Base-by-base conservation (phyloP, 345 rosid genomes). In the Lumnitzera racemosa region DNA sequence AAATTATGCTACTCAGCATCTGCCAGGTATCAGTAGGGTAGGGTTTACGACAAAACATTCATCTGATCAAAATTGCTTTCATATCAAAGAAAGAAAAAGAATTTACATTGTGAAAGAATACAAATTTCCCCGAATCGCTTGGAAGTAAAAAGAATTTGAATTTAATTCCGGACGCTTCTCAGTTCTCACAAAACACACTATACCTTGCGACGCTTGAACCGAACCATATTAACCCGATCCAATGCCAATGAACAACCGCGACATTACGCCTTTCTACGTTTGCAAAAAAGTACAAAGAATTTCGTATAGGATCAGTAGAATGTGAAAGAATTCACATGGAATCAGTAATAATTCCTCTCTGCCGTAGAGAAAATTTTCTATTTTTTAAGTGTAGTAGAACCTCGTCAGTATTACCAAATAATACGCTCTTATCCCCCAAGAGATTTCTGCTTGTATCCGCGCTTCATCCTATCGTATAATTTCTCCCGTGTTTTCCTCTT, bases 401-500 rank as follows among this genome's bases (percentile, higher is more conserved):
- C 23, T 15, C 24, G 57, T 15, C 31, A 46, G 16, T 7, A 62
- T 12, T 13, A 31, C 15, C 12, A 49, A 59, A 36, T 46, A 16
- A 47, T 15, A 24, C 11, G 51, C 58, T 31, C 61, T 56, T 69
- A 77, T 69, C 82, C 17, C 52, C 91, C 89, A 0, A 94, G 86
- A 41, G 96, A 75, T 65, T 81, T 88, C 76, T 94, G 99, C 67
- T 62, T 80, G 67, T 94, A 88, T 49, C 97, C 97, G 7, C 74
- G 60, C 64, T 76, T 84, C 67, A 77, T 64, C 69, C 97, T 83
- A 55, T 85, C 90, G 5, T 65, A 65, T 27, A 84, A 76, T 70
- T 84, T 90, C 76, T 86, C 96, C 63, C 74, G 82, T 0, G 74
- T 81, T 75, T 88, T 94, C 76, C 95, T 81, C 79, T 94, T 94